Percentiles rank a stretch among this genome's conserved stretches.
Evolutionary conservation across 306 rosid species (phyloP).

Genomic region (Calophaca sinica): DNA sequence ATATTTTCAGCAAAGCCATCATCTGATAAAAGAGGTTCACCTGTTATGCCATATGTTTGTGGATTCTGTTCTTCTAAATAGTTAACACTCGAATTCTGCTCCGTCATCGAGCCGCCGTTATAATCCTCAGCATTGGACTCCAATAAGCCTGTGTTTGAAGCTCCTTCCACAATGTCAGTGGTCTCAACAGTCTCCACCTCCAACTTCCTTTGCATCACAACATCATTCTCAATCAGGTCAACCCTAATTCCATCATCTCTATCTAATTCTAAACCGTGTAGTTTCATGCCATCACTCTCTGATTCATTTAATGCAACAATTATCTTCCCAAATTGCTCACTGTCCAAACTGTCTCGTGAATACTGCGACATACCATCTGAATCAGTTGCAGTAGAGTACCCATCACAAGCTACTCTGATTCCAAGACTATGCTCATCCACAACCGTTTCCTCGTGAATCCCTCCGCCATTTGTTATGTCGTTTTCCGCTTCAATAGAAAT

Average conservation of each 20-base stretch:
- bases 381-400: slow-evolving; percentile 21
- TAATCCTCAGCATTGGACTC: slow-evolving; percentile 33
- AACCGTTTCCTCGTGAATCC: slow-evolving; percentile 6
- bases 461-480: background rate
- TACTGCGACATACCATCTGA: slow-evolving; percentile 28
- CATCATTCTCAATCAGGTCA: slow-evolving; percentile 30
- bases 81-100: background rate
- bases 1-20: slow-evolving; percentile 38
- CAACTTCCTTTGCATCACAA: slow-evolving; percentile 15
- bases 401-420: slow-evolving; percentile 38
- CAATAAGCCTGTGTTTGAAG: slow-evolving; percentile 16
- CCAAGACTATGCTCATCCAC: slow-evolving; percentile 40
- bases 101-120: background rate
- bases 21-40: slow-evolving; percentile 30
- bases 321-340: slow-evolving; percentile 37
- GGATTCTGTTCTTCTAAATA: slow-evolving; percentile 30
- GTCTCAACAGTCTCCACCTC: slow-evolving; percentile 14
- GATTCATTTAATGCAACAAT: slow-evolving; percentile 38
- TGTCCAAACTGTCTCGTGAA: slow-evolving; percentile 1
- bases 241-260: slow-evolving; percentile 31
- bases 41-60: slow-evolving; percentile 4
- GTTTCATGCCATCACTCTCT: slow-evolving; percentile 21
- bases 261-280: slow-evolving; percentile 2
- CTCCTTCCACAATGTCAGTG: slow-evolving; percentile 11
- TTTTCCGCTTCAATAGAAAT: slow-evolving; percentile 37